Conservation (phyloP, 306 rosid genomes). For the Hippophae gyantsensis region DNA sequence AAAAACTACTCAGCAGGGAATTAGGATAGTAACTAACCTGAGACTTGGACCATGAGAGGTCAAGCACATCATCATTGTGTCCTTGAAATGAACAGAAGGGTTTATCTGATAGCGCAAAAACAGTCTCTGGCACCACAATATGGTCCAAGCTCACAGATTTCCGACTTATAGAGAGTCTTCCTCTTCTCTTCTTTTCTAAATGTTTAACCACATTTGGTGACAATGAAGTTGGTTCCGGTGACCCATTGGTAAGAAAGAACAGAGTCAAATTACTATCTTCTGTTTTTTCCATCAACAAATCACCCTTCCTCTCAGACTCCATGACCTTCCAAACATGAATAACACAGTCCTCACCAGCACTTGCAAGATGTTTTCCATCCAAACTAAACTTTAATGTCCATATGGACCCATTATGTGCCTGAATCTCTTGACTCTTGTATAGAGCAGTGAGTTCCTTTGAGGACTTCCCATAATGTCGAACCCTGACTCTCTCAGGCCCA, state of each 20-base stretch:
- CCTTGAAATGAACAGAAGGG: conserved; percentile 83
- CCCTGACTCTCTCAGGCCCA: conserved; percentile 82
- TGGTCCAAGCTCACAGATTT: conserved; percentile 78
- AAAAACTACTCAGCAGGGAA: not conserved
- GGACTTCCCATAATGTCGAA: conserved; percentile 78
- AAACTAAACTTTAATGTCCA: conserved; percentile 94
- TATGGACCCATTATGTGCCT: conserved; percentile 79
- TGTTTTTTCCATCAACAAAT: conserved; percentile 53
- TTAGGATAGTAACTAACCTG: conserved; percentile 57
- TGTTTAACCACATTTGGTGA: conserved; percentile 48
- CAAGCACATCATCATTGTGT: conserved; percentile 81
- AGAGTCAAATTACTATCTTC: conserved; percentile 54
- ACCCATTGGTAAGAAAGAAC: conserved; percentile 57
- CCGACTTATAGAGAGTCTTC: conserved; percentile 65
- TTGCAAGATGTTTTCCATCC: conserved; percentile 90
- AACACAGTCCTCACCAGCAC: conserved; percentile 95
- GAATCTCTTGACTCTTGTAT: conserved; percentile 89
- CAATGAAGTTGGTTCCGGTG: conserved; percentile 49
- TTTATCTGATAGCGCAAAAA: conserved; percentile 74
- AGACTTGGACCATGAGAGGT: conserved; percentile 97
- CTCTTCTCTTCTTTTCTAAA: conserved; percentile 71
- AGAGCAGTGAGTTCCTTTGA: conserved; percentile 67
- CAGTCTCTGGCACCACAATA: conserved; percentile 54
- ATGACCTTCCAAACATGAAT: conserved; percentile 92
- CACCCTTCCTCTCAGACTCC: conserved; percentile 82